A percentile compares a stretch with the other conserved stretches of the same genome.
Evolutionary conservation across 2,329 filamentous ascomycete genomes (phyloP).

Genomic region (Leptographium wingfieldii): DNA sequence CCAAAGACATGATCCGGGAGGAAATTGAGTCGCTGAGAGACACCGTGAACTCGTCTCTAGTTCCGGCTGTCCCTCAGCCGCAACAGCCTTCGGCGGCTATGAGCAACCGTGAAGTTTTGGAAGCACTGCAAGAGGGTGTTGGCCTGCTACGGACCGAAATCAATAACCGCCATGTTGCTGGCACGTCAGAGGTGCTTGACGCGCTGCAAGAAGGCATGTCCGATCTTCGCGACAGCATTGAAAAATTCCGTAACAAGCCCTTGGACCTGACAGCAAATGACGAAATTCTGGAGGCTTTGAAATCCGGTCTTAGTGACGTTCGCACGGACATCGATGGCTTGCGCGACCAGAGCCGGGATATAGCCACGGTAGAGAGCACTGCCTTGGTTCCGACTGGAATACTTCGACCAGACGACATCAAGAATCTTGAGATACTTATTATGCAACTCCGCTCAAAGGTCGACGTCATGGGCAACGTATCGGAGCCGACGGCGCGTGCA

Average conservation of each 20-base stretch:
- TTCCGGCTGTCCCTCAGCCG: constrained; percentile 41
- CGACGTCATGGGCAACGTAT: constrained; percentile 50
- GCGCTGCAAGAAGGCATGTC: constrained; percentile 80
- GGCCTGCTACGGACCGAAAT: constrained; percentile 66
- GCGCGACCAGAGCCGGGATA: constrained; percentile 44
- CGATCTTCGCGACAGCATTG: constrained; percentile 63
- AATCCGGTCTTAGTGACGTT: constrained; percentile 64
- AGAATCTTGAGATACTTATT: constrained; percentile 74
- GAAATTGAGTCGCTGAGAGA: constrained; percentile 76
- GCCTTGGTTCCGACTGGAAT: constrained; percentile 37
- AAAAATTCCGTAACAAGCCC: constrained; percentile 65
- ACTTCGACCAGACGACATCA: constrained; percentile 60
- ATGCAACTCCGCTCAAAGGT: constrained; percentile 74
- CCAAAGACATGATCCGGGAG: constrained; percentile 60
- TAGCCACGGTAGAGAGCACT: constrained; percentile 39
- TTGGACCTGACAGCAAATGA: constrained; percentile 73
- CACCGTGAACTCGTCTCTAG: constrained; percentile 56
- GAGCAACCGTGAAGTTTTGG: constrained; percentile 54
- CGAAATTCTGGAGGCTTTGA: constrained; percentile 80
- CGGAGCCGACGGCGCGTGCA: background rate
- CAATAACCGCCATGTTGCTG: constrained; percentile 47
- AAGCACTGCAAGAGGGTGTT: constrained; percentile 58
- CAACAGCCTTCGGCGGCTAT: constrained; percentile 13
- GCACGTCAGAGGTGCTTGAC: constrained; percentile 80
- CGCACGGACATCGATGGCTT: constrained; percentile 67